Evolutionary conservation across 345 rosid species (phyloP), one percentile per base, ranked within the genome.

Genomic region (Trapa bicornis): DNA sequence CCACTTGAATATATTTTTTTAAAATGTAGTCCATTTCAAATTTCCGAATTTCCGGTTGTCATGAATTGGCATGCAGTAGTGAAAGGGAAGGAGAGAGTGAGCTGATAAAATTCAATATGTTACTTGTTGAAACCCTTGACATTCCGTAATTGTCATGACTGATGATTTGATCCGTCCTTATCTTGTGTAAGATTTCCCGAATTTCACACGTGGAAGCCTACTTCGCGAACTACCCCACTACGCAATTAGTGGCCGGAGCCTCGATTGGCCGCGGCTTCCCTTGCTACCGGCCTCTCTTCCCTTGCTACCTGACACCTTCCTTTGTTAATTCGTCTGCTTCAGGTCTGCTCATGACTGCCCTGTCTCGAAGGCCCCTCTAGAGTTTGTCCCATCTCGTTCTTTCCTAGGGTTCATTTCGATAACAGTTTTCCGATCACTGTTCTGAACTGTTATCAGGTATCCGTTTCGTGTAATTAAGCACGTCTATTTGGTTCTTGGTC

Each of bases 151-250:
- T 2, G 70, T 60, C 69, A 61, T 61, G 62, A 62, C 62, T 53
- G 70, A 52, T 41, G 62, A 11, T 45, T 45, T 6, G 48, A 7
- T 45, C 48, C 48, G 13, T 6, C 48, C 48, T 7, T 45, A 13
- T 45, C 11, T 11, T 45, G 12, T 13, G 12, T 45, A 7, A 45
- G 13, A 32, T 32, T 11, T 6, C 48, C 63, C 61, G 36, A 67
- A 67, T 35, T 48, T 13, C 70, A 47, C 69, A 67, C 69, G 69
- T 67, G 69, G 47, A 36, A 58, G 36, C 7, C 43, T 41, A 8
- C 37, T 15, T 22, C 32, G 1, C 15, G 50, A 13, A 33, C 2
- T 43, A 29, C 52, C 41, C 43, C 43, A 47, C 16, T 22, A 22
- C 12, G 13, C 63, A 38, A 58, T 58, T 38, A 58, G 16, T 58